Evolutionary conservation across 2,329 filamentous ascomycete species (phyloP).

Genomic region (Helotiales sp.): DNA sequence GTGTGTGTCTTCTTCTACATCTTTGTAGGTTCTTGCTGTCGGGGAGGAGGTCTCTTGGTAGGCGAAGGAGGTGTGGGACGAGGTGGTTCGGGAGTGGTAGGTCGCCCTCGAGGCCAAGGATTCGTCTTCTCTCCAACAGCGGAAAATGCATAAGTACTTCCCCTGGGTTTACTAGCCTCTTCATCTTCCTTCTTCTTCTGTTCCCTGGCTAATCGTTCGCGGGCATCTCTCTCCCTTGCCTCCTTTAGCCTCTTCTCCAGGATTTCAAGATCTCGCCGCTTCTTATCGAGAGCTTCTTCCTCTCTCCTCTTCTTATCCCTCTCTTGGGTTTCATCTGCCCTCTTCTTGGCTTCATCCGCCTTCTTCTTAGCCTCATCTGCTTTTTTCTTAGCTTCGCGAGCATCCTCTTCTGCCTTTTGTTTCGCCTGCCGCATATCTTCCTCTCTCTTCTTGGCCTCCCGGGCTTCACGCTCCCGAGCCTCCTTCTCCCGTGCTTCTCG

Average conservation of each 20-base stretch:
- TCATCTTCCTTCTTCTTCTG: constrained; percentile 31
- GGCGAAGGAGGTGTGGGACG: constrained; percentile 44
- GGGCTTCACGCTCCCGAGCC: constrained; percentile 44
- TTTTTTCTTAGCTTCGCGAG: constrained; percentile 10
- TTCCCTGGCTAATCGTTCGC: constrained; percentile 33
- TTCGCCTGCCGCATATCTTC: constrained; percentile 15
- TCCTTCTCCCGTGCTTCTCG: constrained; percentile 63
- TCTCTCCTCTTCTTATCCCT: constrained; percentile 45
- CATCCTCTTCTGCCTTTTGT: constrained; percentile 18
- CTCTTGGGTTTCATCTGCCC: constrained; percentile 31
- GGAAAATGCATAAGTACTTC: constrained; percentile 63
- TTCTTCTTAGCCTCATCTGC: constrained; percentile 13
- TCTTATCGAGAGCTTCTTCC: constrained; percentile 64
- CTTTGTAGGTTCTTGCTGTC: constrained; percentile 62
- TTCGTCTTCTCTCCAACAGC: constrained; percentile 71
- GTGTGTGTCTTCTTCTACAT: constrained; percentile 65
- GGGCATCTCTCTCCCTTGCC: constrained; percentile 51
- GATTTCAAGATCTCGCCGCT: constrained; percentile 59
- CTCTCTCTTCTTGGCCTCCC: constrained; percentile 14
- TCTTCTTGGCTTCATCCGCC: constrained; percentile 45
- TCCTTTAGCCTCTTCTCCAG: constrained; percentile 37
- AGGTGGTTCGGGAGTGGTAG: constrained; percentile 38
- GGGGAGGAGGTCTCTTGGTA: constrained; percentile 50
- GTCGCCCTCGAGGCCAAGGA: constrained; percentile 70
- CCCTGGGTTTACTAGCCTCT: constrained; percentile 38